Evolutionary conservation across 2,329 filamentous ascomycete genomes (phyloP).

Genomic region (Trichophyton equinum): DNA sequence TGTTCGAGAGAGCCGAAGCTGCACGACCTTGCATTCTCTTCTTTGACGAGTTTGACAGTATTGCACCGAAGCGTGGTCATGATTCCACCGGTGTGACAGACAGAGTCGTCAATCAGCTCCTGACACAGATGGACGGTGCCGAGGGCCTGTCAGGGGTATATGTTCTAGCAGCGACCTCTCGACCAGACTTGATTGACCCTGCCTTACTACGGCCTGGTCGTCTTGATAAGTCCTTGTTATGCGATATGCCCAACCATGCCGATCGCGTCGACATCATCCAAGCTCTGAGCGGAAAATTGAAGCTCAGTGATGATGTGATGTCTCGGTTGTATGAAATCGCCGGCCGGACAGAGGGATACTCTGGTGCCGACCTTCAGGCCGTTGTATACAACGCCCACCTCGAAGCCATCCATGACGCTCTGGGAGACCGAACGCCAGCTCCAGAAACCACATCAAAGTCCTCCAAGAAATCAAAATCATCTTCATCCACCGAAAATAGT

Average conservation of each 20-base stretch:
- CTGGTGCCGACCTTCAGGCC: constrained; percentile 86
- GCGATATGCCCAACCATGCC: constrained; percentile 67
- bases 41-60: constrained; percentile 97
- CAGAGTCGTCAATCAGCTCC: constrained; percentile 90
- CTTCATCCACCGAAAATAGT: neutral
- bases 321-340: constrained; percentile 61
- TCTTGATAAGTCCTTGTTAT: constrained; percentile 83
- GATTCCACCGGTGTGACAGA: constrained; percentile 98
- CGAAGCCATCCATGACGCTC: constrained; percentile 88
- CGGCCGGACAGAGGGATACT: constrained; percentile 71
- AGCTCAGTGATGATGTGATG: constrained; percentile 55
- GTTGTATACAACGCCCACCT: constrained; percentile 93
- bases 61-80: constrained; percentile 91
- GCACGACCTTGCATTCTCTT: constrained; percentile 90
- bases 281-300: constrained; percentile 71
- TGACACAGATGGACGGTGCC: constrained; percentile 98
- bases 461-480: constrained; percentile 21
- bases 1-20: constrained; percentile 78
- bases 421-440: constrained; percentile 43
- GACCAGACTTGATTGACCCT: constrained; percentile 91
- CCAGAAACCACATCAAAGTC: constrained; percentile 31
- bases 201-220: constrained; percentile 82
- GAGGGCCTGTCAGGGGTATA: constrained; percentile 93
- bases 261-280: constrained; percentile 81
- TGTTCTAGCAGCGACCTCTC: constrained; percentile 82